Base-by-base conservation (phyloP, 169 alveolate species). In the Eimeria acervulina region DNA sequence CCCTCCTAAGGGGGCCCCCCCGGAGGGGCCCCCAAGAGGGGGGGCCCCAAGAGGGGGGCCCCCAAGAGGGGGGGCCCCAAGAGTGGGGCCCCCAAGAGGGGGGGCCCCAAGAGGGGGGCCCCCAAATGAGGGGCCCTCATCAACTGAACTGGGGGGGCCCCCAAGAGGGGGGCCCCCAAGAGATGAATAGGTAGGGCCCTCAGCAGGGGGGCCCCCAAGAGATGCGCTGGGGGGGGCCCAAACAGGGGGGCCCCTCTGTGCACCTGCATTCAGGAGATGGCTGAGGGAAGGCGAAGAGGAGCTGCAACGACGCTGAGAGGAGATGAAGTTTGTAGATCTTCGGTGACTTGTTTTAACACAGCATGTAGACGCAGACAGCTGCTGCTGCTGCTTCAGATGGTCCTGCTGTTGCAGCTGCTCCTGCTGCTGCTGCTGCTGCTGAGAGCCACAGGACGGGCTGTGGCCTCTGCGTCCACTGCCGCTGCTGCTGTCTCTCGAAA, bases 361-460 rank as follows among this genome's bases (percentile, higher is more conserved):
- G 68, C 68, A 12, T 59, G n/a, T 12, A n/a, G 68, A n/a, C n/a
- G 68, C 68, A 21, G 68, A 59, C 3, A 59, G 68, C 68, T 28
- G 81, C 44, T 13, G 81, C 47, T 70, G 81, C 47, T 70, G 81
- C 81, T 70, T n/a, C n/a, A n/a, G n/a, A n/a, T n/a, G n/a, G n/a
- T n/a, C n/a, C n/a, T n/a, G n/a, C n/a, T n/a, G n/a, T n/a, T n/a
- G n/a, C n/a, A n/a, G n/a, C n/a, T n/a, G n/a, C n/a, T n/a, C n/a
- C n/a, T n/a, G n/a, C 74, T 17, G 74, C 33, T 63, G 74, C 74
- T 63, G n/a, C 47, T 70, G 81, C 47, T 70, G 81, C 81, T 70
- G 81, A 0, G 68, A 59, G n/a, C n/a, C n/a, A 21, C 8, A 2
- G 19, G 68, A n/a, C 3, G 68, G 68, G 28, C 68, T 17, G 8